Conservation (phyloP, 1,284 basidiomycete genomes). For the Cutaneotrichosporon spelunceum region DNA sequence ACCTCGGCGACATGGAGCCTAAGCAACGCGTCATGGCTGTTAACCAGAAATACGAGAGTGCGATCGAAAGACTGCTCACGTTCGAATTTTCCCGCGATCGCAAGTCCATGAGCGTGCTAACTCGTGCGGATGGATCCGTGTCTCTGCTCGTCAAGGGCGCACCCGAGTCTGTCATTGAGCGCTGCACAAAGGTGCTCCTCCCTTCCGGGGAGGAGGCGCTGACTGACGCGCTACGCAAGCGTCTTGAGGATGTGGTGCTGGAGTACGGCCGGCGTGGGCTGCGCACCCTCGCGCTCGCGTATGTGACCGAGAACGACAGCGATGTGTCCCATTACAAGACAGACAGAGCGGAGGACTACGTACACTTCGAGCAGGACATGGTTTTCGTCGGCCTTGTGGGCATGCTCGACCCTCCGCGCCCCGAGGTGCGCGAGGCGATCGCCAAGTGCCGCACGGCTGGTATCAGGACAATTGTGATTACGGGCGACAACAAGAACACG, state of each 20-base stretch:
- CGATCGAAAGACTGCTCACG: conserved; percentile 75
- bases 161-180: conserved; percentile 88
- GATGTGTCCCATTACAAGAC: conserved; percentile 76
- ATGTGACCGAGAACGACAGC: conserved; percentile 71
- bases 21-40: conserved; percentile 72
- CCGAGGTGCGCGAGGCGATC: conserved; percentile 83
- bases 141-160: conserved; percentile 89
- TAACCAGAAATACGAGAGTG: conserved; percentile 73
- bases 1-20: conserved; percentile 61
- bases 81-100: conserved; percentile 98
- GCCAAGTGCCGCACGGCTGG: conserved; percentile 88
- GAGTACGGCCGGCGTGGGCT: conserved; percentile 78
- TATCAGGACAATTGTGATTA: conserved; percentile 95
- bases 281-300: conserved; percentile 87
- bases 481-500: conserved; percentile 97
- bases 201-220: conserved; percentile 62
- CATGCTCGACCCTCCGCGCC: conserved; percentile 97
- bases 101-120: conserved; percentile 97
- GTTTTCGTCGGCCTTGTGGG: conserved; percentile 93
- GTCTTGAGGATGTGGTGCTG: conserved; percentile 62
- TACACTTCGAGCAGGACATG: conserved; percentile 82
- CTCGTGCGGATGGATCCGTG: conserved; percentile 56
- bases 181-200: conserved; percentile 68
- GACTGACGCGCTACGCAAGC: conserved; percentile 60
- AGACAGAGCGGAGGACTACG: conserved; percentile 73